Conservation (phyloP, 1,284 basidiomycete genomes). For the Volvariella volvacea region DNA sequence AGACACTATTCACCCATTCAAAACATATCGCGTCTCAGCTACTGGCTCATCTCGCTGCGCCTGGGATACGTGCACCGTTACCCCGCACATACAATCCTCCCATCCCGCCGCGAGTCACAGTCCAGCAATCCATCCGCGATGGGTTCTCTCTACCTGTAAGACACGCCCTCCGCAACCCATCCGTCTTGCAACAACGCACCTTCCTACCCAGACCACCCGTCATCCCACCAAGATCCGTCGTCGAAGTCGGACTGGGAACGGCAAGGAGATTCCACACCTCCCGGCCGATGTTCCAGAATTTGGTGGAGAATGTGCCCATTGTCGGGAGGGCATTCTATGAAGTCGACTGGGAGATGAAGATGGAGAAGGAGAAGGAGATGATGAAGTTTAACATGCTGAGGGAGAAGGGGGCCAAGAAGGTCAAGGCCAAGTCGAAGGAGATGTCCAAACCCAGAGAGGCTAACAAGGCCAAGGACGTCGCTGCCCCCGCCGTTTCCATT, state of each 20-base stretch:
- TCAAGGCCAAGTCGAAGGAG: slow-evolving; percentile 25
- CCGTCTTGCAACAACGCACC: slow-evolving; percentile 28
- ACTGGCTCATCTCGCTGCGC: slow-evolving; percentile 50
- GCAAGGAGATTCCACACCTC: slow-evolving; percentile 66
- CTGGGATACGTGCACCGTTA: slow-evolving; percentile 37
- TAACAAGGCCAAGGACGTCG: slow-evolving; percentile 6
- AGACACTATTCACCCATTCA: slow-evolving; percentile 46
- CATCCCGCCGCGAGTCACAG: slow-evolving; percentile 8
- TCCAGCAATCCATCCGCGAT: slow-evolving; percentile 29
- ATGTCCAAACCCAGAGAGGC: slow-evolving; percentile 11
- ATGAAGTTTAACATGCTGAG: slow-evolving; percentile 28
- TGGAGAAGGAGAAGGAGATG: slow-evolving; percentile 35
- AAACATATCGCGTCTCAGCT: slow-evolving; percentile 48
- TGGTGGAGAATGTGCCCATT: slow-evolving; percentile 71
- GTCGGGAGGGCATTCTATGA: slow-evolving; percentile 62
- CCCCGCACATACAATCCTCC: slow-evolving; percentile 4
- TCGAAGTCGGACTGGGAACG: slow-evolving; percentile 65
- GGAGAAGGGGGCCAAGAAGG: slow-evolving; percentile 18
- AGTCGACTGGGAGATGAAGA: slow-evolving; percentile 57
- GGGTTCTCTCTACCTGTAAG: slow-evolving; percentile 48
- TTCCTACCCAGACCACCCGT: slow-evolving; percentile 52
- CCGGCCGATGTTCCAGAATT: slow-evolving; percentile 68
- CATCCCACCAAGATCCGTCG: slow-evolving; percentile 38
- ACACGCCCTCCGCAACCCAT: slow-evolving; percentile 35
- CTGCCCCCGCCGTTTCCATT: background rate